Evolutionary conservation across 2,329 filamentous ascomycete genomes (phyloP).

Genomic region (Arthrobotrys conoides): DNA sequence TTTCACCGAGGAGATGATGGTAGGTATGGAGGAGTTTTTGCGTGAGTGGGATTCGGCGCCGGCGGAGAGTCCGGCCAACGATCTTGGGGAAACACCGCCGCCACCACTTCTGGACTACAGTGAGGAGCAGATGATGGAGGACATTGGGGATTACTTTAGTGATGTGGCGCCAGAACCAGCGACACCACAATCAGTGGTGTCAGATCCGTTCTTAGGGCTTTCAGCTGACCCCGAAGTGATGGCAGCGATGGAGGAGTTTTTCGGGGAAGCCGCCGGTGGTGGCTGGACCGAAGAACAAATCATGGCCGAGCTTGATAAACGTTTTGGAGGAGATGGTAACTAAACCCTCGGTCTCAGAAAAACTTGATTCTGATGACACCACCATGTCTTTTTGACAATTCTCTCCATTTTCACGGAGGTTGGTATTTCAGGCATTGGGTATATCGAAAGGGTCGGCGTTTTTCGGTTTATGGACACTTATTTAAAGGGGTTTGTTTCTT

Average conservation of each 20-base stretch:
- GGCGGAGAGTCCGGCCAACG: background rate
- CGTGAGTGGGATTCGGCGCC: background rate
- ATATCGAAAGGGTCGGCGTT: constrained; percentile 41
- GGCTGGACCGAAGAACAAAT: constrained; percentile 1
- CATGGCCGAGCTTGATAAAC: background rate
- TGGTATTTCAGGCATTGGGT: constrained; percentile 38
- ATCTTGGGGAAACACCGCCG: background rate
- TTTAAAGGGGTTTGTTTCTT: constrained; percentile 33
- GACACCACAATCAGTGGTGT: background rate
- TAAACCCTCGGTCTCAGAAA: constrained; percentile 6
- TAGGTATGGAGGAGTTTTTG: background rate
- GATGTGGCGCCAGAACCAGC: background rate
- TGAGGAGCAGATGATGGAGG: background rate
- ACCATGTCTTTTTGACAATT: background rate
- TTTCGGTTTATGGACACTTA: constrained; percentile 3
- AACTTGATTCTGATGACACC: background rate
- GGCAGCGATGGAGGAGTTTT: constrained; percentile 6
- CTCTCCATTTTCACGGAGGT: background rate
- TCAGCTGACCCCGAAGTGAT: background rate
- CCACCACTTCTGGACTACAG: background rate
- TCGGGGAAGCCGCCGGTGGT: background rate
- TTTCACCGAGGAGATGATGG: background rate
- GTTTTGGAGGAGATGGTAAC: constrained; percentile 10
- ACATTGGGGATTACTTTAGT: background rate
- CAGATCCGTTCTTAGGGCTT: background rate